Evolutionary conservation across 768 basidiomycete genomes (phyloP).

Genomic region (Paxillus rubicundulus): DNA sequence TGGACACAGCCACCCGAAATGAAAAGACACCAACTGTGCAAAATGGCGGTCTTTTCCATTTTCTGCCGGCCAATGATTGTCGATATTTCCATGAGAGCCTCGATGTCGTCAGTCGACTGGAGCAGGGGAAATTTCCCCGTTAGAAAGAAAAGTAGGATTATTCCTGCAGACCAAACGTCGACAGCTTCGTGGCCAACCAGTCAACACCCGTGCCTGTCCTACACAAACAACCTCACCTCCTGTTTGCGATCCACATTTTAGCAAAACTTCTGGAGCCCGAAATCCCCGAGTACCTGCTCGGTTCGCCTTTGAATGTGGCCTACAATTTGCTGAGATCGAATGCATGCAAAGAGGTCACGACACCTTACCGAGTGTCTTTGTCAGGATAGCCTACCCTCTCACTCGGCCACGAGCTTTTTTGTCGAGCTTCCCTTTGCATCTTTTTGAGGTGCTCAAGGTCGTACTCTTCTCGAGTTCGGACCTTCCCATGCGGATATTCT

Average conservation of each 20-base stretch:
- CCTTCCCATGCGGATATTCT: slow-evolving; percentile 67
- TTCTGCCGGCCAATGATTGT: slow-evolving; percentile 76
- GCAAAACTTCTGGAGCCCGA: slow-evolving; percentile 90
- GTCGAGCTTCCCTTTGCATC: slow-evolving; percentile 59
- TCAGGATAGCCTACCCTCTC: slow-evolving; percentile 78
- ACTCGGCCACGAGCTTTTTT: slow-evolving; percentile 48
- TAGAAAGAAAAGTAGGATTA: slow-evolving; percentile 90
- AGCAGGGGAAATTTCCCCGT: slow-evolving; percentile 92
- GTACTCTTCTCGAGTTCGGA: slow-evolving; percentile 43
- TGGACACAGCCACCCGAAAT: not conserved
- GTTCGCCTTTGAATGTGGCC: slow-evolving; percentile 87
- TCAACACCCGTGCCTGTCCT: slow-evolving; percentile 9
- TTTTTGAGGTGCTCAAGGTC: slow-evolving; percentile 50
- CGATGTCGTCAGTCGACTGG: slow-evolving; percentile 89
- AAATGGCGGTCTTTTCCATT: slow-evolving; percentile 81
- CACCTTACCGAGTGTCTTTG: slow-evolving; percentile 64
- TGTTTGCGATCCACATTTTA: slow-evolving; percentile 92
- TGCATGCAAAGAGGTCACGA: not conserved
- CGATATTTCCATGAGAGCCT: slow-evolving; percentile 94
- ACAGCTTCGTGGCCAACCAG: slow-evolving; percentile 64
- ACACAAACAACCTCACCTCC: slow-evolving; percentile 60
- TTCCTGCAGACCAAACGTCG: slow-evolving; percentile 94
- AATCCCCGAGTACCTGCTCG: slow-evolving; percentile 97
- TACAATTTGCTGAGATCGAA: slow-evolving; percentile 24
- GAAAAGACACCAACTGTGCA: slow-evolving; percentile 70